Percentiles rank a stretch among this genome's conserved stretches.
These are phyloP conservation scores for Chalciporus piperatus DNA, from an alignment of 768 basidiomycete genomes.

Conservation along the genomic window DNA sequence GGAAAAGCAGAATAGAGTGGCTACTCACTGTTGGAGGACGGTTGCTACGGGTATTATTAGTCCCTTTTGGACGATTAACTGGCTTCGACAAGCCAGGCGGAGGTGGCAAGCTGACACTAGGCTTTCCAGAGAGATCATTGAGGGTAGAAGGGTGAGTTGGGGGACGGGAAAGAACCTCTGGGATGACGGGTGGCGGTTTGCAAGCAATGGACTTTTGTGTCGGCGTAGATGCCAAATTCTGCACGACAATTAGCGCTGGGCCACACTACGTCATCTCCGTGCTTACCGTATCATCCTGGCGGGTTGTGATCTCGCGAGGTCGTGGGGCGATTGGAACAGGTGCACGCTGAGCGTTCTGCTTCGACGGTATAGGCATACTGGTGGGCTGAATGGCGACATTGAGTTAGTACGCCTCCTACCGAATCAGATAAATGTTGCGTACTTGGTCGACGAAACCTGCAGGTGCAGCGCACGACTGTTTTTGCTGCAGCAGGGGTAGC, in stretches of 20 bases:
- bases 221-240: conserved; percentile 7
- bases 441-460: neutral
- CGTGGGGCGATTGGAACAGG: neutral
- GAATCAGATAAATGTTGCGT: too few relatives aligned
- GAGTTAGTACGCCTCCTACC: neutral
- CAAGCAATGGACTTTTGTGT: neutral
- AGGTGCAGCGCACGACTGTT: neutral
- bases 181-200: neutral
- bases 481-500: neutral
- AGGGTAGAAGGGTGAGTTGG: neutral
- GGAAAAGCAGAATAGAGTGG: neutral
- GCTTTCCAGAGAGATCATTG: neutral
- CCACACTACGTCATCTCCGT: neutral
- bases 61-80: neutral
- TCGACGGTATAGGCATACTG: neutral
- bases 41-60: neutral
- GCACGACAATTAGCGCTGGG: neutral
- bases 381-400: conserved; percentile 7
- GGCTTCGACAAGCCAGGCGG: conserved; percentile 11
- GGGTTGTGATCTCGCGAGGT: neutral
- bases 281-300: conserved; percentile 4
- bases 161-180: neutral
- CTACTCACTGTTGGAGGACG: conserved; percentile 4
- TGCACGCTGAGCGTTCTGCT: neutral
- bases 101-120: conserved; percentile 2